Evolutionary conservation across 129 eudicot species (phyloP).

Genomic region (Saposhnikovia divaricata): DNA sequence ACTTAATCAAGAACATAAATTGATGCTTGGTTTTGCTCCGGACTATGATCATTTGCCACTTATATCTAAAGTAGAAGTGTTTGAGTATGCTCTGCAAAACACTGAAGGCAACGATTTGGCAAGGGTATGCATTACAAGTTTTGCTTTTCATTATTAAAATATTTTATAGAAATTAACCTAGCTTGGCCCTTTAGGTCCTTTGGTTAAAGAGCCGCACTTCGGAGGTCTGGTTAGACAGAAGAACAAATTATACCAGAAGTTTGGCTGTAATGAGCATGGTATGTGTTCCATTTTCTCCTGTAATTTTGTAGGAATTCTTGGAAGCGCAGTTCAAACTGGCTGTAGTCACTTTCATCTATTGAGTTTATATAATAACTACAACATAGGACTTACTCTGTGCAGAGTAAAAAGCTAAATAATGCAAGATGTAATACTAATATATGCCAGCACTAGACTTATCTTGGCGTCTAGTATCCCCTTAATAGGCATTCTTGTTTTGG

Average conservation of each 20-base stretch:
- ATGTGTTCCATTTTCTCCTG: slow-evolving; percentile 3
- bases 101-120: slow-evolving; percentile 95
- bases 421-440: too few relatives aligned
- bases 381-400: background rate
- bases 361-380: background rate
- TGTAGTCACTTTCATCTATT: background rate
- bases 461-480: background rate
- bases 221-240: slow-evolving; percentile 92
- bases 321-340: background rate
- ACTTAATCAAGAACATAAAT: slow-evolving; percentile 86
- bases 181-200: slow-evolving; percentile 47
- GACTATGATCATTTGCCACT: slow-evolving; percentile 96
- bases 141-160: background rate
- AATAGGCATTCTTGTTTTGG: background rate
- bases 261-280: slow-evolving; percentile 99
- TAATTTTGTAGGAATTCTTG: background rate
- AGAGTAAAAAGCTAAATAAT: too few relatives aligned
- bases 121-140: slow-evolving; percentile 43
- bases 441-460: background rate
- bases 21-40: slow-evolving; percentile 90
- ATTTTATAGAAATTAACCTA: background rate
- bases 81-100: slow-evolving; percentile 79
- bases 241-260: slow-evolving; percentile 98
- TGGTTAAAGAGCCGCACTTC: slow-evolving; percentile 99
- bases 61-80: slow-evolving; percentile 91